Base-by-base conservation (phyloP, 352 stramenopile species). In the Pythium monospermum region DNA sequence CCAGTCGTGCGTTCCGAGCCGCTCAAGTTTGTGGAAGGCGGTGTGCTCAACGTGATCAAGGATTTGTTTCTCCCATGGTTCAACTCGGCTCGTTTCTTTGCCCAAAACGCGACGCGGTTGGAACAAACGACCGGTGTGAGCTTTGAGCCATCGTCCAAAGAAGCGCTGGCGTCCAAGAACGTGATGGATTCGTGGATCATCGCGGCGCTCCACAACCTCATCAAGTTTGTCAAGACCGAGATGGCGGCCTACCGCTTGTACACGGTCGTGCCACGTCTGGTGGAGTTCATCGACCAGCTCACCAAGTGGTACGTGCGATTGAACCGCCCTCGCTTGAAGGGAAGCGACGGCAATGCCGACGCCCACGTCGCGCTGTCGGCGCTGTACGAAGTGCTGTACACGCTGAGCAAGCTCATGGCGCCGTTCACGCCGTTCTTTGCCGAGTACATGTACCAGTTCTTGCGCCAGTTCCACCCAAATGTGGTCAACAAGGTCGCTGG, bases 301-400 rank as follows among this genome's bases (percentile, higher is more conserved):
- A 99, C 97, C 28, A 99, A 99, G 78, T 99, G 95, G 96, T 99
- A 99, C 73, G 95, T 99, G 32, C 94, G 97, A 35, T 78, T 99
- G 18, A 99, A 99, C 80, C 92, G 97, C 36, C 85, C 94, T 50
- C 90, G 97, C 15, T 85, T 99, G 39, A 99, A 99, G 83, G 96
- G 96, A 47, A 74, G 73, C 23, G 85, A 95, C 18, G 91, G 87
- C 27, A 92, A 95, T 36, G 88, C 89, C 6, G 88, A 91, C 33
- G 75, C 84, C 4, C 73, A 79, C 45, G 61, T 92, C 4, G 85
- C 86, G 19, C 73, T 97, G 23, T 97, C 95, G 56, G 84, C 96
- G 15, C 76, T 99, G n/a, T 99, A 99, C 72, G 95, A 99, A 68
- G 95, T 99, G 18, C 80, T 99, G 40, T 89, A 98, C 65, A 92